Conservation (phyloP, 2,329 filamentous ascomycete genomes). For the Lasiodiplodia sp. region DNA sequence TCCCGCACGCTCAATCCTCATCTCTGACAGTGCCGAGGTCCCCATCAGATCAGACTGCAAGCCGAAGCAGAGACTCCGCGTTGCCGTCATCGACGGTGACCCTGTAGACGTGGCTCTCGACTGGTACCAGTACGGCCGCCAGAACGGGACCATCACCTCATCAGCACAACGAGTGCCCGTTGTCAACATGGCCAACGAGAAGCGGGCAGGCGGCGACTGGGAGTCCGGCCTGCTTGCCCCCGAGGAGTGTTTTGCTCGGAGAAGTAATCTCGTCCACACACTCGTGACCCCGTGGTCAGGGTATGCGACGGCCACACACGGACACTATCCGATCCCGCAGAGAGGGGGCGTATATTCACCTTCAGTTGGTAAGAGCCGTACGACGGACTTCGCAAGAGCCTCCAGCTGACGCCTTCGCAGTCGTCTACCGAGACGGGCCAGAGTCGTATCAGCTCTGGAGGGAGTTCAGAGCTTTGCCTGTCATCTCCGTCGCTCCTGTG, state of each 20-base stretch:
- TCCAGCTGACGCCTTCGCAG: constrained; percentile 44
- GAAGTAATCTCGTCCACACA: constrained; percentile 75
- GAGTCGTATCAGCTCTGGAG: constrained; percentile 61
- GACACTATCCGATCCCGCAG: constrained; percentile 73
- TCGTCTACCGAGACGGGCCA: constrained; percentile 73
- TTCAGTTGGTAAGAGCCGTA: constrained; percentile 62
- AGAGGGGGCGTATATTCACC: constrained; percentile 74
- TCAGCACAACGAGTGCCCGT: constrained; percentile 61
- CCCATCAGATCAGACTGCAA: constrained; percentile 57
- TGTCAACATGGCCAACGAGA: constrained; percentile 78
- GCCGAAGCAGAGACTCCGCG: constrained; percentile 48
- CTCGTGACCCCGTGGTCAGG: constrained; percentile 65
- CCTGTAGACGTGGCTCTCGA: constrained; percentile 63
- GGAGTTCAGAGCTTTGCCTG: constrained; percentile 65
- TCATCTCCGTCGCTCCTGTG: constrained; percentile 77
- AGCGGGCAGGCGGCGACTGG: constrained; percentile 80
- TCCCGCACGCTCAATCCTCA: constrained; percentile 67
- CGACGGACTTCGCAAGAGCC: background rate
- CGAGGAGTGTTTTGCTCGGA: constrained; percentile 76
- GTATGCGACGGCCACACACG: constrained; percentile 47
- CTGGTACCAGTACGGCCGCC: constrained; percentile 58
- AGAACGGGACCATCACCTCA: constrained; percentile 27
- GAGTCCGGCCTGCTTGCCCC: constrained; percentile 70
- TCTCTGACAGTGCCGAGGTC: constrained; percentile 49
- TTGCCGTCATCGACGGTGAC: constrained; percentile 55